Percentiles rank a stretch among this genome's conserved stretches.
Conservation (phyloP, 805 yeast species). For the Debaryomyces hansenii region DNA sequence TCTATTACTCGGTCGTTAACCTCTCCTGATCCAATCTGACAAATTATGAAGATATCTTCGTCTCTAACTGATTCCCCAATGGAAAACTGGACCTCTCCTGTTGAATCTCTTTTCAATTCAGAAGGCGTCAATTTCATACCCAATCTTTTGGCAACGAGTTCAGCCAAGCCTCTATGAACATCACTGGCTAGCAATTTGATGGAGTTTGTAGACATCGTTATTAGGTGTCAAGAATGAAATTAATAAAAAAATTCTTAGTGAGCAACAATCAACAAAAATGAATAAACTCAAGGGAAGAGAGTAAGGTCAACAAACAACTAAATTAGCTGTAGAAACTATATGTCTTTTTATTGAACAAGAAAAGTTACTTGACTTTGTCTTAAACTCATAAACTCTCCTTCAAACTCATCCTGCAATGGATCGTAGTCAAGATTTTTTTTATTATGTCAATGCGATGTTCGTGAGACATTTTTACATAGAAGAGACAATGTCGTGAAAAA, state of each 20-base stretch:
- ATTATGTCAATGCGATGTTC: neutral
- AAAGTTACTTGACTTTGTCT: neutral
- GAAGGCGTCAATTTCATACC: constrained; percentile 69
- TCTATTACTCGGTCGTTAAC: constrained; percentile 88
- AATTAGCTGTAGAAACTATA: neutral
- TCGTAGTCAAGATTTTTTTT: neutral
- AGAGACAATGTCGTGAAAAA: neutral
- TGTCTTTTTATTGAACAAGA: neutral
- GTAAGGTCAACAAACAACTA: neutral
- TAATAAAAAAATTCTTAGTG: neutral
- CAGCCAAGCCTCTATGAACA: constrained; percentile 84
- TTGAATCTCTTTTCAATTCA: constrained; percentile 76
- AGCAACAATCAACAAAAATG: neutral
- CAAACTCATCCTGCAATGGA: neutral
- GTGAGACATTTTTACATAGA: neutral
- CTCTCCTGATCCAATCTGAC: constrained; percentile 78
- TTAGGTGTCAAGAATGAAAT: neutral
- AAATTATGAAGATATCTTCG: constrained; percentile 75
- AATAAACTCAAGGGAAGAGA: neutral
- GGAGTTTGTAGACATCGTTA: constrained; percentile 65
- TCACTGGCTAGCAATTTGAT: constrained; percentile 60
- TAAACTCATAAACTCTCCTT: neutral
- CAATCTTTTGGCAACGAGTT: constrained; percentile 65
- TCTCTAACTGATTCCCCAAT: constrained; percentile 81
- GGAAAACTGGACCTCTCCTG: constrained; percentile 72